Conservation (phyloP, 2,329 filamentous ascomycete species). For the Pseudohalonectria lignicola region DNA sequence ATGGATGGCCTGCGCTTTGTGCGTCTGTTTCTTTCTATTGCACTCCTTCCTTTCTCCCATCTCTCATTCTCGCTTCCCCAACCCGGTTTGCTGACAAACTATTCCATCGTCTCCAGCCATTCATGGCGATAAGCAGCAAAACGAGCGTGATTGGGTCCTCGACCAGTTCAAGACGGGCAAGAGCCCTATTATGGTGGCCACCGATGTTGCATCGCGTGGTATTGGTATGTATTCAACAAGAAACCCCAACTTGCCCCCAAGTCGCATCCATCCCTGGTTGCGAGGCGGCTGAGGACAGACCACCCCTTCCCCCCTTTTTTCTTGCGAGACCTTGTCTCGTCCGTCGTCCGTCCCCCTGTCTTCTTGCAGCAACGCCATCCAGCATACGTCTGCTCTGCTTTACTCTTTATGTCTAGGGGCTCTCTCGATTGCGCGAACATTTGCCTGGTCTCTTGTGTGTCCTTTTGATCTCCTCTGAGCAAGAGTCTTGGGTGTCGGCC, state of each 20-base stretch:
- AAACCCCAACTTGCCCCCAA: too few relatives aligned
- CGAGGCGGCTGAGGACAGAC: too few relatives aligned
- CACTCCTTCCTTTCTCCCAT: constrained; percentile 23
- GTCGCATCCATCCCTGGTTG: too few relatives aligned
- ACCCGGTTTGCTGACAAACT: constrained; percentile 23
- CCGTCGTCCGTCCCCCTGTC: too few relatives aligned
- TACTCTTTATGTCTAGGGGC: constrained; percentile 84
- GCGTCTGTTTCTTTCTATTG: too few relatives aligned
- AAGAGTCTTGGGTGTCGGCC: constrained; percentile 89
- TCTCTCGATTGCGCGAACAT: constrained; percentile 80
- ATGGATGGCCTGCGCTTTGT: constrained; percentile 96
- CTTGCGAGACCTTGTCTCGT: too few relatives aligned
- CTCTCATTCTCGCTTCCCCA: background rate
- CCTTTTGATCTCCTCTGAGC: background rate
- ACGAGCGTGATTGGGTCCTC: constrained; percentile 98
- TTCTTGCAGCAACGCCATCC: constrained; percentile 41
- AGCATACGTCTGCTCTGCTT: constrained; percentile 61
- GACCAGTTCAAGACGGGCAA: constrained; percentile 99
- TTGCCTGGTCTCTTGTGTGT: constrained; percentile 74
- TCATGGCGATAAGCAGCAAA: constrained; percentile 98
- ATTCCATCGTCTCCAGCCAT: constrained; percentile 55
- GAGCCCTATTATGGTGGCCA: constrained; percentile 99
- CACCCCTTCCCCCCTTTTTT: too few relatives aligned
- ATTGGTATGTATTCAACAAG: constrained; percentile 98
- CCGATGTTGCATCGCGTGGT: constrained; percentile 98